Evolutionary conservation across 2,329 filamentous ascomycete genomes (phyloP).

Genomic region (Beauveria brongniartii): DNA sequence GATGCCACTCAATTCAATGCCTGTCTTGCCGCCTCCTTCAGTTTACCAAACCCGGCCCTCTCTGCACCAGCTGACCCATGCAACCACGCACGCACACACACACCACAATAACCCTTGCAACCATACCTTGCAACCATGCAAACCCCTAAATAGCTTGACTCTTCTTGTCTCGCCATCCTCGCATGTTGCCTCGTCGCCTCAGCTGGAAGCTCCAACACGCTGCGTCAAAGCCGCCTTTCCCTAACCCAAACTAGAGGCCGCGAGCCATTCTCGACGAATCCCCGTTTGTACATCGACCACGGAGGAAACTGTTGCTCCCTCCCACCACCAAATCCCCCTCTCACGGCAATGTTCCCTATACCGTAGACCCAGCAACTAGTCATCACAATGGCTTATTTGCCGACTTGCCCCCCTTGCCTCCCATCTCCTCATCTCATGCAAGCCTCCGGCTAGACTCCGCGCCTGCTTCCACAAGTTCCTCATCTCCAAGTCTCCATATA

Average conservation of each 20-base stretch:
- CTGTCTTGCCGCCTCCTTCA: too few relatives aligned
- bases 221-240: background rate
- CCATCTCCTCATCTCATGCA: background rate
- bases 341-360: background rate
- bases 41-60: too few relatives aligned
- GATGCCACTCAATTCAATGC: too few relatives aligned
- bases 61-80: too few relatives aligned
- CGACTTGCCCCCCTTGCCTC: background rate
- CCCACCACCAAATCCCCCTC: too few relatives aligned
- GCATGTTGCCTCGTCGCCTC: conserved; percentile 4
- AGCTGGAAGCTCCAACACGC: background rate
- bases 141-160: too few relatives aligned
- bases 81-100: too few relatives aligned
- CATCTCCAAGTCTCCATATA: background rate
- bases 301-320: too few relatives aligned
- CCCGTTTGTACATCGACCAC: too few relatives aligned
- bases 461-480: background rate
- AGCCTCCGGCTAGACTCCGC: background rate
- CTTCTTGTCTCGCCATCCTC: background rate
- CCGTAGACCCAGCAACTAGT: background rate
- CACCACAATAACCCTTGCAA: too few relatives aligned
- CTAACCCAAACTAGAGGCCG: too few relatives aligned
- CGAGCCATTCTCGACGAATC: too few relatives aligned
- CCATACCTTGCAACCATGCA: background rate
- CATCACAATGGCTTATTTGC: background rate